phyloP scores from a whole-genome alignment of 768 basidiomycete species.

The Tulasnella sp. region DNA sequence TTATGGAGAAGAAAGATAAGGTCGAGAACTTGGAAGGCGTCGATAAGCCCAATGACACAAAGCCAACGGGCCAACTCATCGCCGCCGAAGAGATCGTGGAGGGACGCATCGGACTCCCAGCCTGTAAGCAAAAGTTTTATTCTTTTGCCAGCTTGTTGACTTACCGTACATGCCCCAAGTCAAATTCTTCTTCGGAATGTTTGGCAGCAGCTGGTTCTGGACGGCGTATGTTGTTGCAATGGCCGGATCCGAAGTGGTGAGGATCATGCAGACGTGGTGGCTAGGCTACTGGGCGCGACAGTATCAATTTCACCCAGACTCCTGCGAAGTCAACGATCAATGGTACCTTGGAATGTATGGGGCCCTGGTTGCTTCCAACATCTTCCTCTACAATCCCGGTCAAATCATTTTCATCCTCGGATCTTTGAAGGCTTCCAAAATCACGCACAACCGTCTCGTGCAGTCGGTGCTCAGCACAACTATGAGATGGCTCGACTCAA shows the following conservation, averaged over 20 bases:
- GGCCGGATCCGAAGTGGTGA: conserved; percentile 38
- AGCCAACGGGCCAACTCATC: conserved; percentile 61
- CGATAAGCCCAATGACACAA: conserved; percentile 32
- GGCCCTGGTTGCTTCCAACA: conserved; percentile 44
- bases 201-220: conserved; percentile 45
- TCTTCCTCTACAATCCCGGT: conserved; percentile 45
- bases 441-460: conserved; percentile 58
- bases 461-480: conserved; percentile 62
- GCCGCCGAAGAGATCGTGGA: conserved; percentile 64
- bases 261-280: conserved; percentile 48
- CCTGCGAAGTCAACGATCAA: conserved; percentile 45
- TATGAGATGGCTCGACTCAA: conserved; percentile 44
- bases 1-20: conserved; percentile 43
- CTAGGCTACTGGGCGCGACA: conserved; percentile 45
- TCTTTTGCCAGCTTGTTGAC: neutral
- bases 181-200: conserved; percentile 45
- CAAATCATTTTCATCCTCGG: conserved; percentile 53
- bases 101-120: conserved; percentile 60
- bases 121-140: conserved; percentile 43
- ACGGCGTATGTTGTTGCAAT: conserved; percentile 38
- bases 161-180: conserved; percentile 38
- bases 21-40: conserved; percentile 42
- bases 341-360: conserved; percentile 55
- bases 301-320: conserved; percentile 32
- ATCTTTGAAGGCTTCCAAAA: conserved; percentile 56